Evolutionary conservation across 345 rosid species (phyloP), one percentile per base, ranked within the genome.

Genomic region (Melaleuca quinquenervia): DNA sequence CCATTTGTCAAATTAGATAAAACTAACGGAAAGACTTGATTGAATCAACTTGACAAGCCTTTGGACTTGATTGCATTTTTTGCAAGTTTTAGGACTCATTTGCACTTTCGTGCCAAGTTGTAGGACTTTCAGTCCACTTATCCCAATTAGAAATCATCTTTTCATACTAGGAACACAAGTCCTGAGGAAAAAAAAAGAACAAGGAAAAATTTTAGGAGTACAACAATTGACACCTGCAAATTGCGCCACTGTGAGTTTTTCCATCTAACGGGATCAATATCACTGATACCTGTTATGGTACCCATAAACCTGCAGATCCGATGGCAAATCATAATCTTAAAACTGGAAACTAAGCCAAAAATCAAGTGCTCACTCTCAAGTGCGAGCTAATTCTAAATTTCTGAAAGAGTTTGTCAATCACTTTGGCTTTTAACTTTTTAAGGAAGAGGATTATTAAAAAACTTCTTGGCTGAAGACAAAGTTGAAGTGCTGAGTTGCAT

Each of bases 201-300:
- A 41, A 50, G 27, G 3, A 52, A 53, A 8, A 7, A 1, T 29
- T 60, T 51, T 10, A 70, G 45, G 21, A 45, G 62, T 9, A 29
- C 29, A 22, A 78, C 52, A 74, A 44, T 55, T 26, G 41, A 13
- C 88, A 95, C 99, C 96, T 95, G 99, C 89, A 98, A 90, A 88
- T 95, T 95, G 60, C 99, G 94, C 99, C 99, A 98, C 84, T 96
- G 99, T 11, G 99, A 98, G 88, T 92, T 92, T 90, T 95, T 96
- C 99, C 99, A 97, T 88, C 99, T 88, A 52, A 94, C 88, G 45
- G 99, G 93, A 89, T 96, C 99, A 82, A 98, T 91, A 91, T 98
- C 99, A 84, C 93, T 92, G 78, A 94, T 90, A 80, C 98, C 97
- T 1, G 96, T 98, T 84, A 98, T 89, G 82, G 99, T 98, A 50